Evolutionary conservation across 495 filamentous ascomycete genomes (phyloP).

Genomic region (Beverwykella pulmonaria): DNA sequence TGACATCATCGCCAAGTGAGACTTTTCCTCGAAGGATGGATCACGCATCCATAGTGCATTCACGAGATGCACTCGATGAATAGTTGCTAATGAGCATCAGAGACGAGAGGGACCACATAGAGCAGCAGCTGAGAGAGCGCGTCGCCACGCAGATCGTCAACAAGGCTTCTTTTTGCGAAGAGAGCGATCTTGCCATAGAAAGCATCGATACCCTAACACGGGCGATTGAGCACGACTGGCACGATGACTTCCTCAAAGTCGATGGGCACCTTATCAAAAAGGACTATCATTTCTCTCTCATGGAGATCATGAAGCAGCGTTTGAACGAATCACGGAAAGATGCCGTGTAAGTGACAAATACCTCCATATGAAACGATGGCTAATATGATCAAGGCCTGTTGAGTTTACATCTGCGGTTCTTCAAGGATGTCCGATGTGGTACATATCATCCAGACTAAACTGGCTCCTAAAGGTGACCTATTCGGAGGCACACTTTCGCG

Average conservation of each 20-base stretch:
- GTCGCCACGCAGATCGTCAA: constrained; percentile 2
- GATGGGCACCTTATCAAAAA: constrained; percentile 4
- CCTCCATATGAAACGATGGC: not conserved
- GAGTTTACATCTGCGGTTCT: not conserved
- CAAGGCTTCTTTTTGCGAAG: constrained; percentile 10
- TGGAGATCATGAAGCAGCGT: not conserved
- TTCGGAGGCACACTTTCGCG: not conserved
- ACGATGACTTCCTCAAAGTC: not conserved
- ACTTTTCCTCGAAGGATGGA: not conserved
- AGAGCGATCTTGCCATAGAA: constrained; percentile 23
- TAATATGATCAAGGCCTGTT: constrained; percentile 1
- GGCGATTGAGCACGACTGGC: not conserved
- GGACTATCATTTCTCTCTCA: not conserved
- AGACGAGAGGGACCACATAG: not conserved
- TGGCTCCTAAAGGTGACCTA: not conserved
- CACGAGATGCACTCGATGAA: not conserved
- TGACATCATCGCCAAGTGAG: constrained; percentile 20
- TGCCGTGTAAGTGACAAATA: not conserved
- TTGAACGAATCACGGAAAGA: constrained; percentile 1
- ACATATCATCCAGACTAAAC: constrained; percentile 2
- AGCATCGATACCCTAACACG: constrained; percentile 11
- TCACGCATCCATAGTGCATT: not conserved
- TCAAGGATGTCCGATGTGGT: constrained; percentile 14
- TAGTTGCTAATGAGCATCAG: not conserved
- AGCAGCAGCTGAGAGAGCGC: not conserved